Conservation (phyloP, 2,329 filamentous ascomycete species). For the Coniochaeta hoffmannii region DNA sequence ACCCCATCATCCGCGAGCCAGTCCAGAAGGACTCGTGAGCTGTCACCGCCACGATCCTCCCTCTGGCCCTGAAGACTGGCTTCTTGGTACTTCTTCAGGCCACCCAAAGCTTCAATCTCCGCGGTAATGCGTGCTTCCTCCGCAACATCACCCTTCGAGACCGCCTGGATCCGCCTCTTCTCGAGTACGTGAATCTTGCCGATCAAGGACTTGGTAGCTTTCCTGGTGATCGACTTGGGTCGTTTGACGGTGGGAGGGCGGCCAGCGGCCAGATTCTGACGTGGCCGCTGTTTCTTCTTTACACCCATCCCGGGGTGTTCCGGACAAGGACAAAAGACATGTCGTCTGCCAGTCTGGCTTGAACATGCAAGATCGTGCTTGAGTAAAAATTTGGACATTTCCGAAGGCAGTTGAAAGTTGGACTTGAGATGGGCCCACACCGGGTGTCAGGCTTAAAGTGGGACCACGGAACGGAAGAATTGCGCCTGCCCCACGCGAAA, state of each 20-base stretch:
- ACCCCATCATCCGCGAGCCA: constrained; percentile 44
- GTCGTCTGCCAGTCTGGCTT: neutral
- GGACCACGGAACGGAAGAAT: neutral
- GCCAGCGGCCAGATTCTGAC: constrained; percentile 41
- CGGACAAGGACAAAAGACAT: neutral
- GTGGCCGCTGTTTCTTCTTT: constrained; percentile 29
- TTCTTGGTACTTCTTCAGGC: constrained; percentile 56
- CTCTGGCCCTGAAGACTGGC: constrained; percentile 64
- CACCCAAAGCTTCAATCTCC: constrained; percentile 51
- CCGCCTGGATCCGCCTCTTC: constrained; percentile 52
- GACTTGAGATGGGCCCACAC: constrained; percentile 1
- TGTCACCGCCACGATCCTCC: constrained; percentile 59
- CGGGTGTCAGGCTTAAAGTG: neutral
- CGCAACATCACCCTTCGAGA: constrained; percentile 42
- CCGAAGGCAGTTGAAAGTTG: constrained; percentile 5
- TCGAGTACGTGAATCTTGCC: constrained; percentile 59
- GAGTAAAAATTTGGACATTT: neutral
- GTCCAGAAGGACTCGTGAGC: constrained; percentile 54
- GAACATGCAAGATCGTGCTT: neutral
- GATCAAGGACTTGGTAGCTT: constrained; percentile 56
- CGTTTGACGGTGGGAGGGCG: constrained; percentile 49
- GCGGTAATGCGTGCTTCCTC: constrained; percentile 37
- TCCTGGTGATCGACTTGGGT: constrained; percentile 53
- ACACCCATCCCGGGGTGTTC: constrained; percentile 31
- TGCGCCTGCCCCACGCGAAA: constrained; percentile 4